A percentile compares a stretch with the other conserved stretches of the same genome.
These are phyloP conservation scores for Naegleria gruberi DNA, from an alignment of 208 protist genomes.

Conservation along the genomic window DNA sequence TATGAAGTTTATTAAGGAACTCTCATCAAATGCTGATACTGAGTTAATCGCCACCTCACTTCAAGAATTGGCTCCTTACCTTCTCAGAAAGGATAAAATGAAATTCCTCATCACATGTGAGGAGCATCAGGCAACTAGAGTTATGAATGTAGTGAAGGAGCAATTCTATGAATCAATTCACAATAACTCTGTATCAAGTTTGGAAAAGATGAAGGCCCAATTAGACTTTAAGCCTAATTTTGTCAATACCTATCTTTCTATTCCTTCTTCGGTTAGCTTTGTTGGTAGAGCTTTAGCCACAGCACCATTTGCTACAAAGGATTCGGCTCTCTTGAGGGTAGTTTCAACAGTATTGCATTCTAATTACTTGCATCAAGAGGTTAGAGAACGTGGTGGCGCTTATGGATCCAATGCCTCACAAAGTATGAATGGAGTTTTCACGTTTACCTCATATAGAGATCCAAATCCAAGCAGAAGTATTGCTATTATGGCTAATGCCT, in stretches of 20 bases:
- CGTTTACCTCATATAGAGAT: conserved; percentile 9
- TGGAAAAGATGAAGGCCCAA: neutral
- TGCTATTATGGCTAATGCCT: neutral
- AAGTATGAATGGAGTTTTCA: conserved; percentile 17
- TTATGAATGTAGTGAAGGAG: neutral
- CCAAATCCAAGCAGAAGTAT: neutral
- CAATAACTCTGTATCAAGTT: neutral
- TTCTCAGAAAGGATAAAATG: neutral
- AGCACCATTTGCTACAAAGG: neutral
- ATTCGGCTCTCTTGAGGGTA: neutral
- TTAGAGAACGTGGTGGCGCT: conserved; percentile 22
- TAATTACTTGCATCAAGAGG: conserved; percentile 21
- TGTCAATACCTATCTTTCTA: neutral
- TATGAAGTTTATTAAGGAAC: neutral
- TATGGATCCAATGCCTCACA: conserved; percentile 4
- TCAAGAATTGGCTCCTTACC: neutral
- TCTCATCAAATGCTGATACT: neutral
- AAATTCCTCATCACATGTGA: neutral
- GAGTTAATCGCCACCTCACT: neutral
- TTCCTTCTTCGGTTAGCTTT: neutral
- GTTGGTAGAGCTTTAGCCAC: neutral
- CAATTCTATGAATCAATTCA: neutral
- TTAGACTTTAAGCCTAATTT: neutral
- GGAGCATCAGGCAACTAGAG: neutral
- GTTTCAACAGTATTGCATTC: neutral